Percentiles rank a stretch among this genome's conserved stretches.
Evolutionary conservation across 2,329 filamentous ascomycete genomes (phyloP).

Genomic region (Neophaeococcomyces aloes): DNA sequence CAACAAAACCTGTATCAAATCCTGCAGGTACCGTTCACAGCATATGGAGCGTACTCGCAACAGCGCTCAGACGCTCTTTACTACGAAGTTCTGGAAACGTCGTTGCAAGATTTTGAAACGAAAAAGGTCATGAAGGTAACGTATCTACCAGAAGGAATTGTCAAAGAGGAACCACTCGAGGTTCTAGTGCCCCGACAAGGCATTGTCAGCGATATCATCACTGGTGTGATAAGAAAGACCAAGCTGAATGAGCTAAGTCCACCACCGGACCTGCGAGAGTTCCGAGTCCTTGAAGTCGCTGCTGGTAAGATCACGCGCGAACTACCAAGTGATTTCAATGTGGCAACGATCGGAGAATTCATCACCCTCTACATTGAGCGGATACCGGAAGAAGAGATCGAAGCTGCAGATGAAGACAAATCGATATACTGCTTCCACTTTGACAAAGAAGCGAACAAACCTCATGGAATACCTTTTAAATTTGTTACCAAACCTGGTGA

Average conservation of each 20-base stretch:
- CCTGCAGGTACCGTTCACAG: conserved; percentile 61
- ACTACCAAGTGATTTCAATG: conserved; percentile 56
- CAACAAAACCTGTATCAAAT: conserved; percentile 66
- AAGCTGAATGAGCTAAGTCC: conserved; percentile 66
- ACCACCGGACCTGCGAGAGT: conserved; percentile 37
- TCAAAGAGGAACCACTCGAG: conserved; percentile 78
- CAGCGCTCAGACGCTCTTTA: conserved; percentile 70
- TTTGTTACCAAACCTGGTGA: conserved; percentile 79
- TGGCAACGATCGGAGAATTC: conserved; percentile 80
- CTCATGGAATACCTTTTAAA: conserved; percentile 82
- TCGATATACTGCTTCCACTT: conserved; percentile 82
- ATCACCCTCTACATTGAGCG: conserved; percentile 70
- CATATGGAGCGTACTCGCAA: conserved; percentile 55
- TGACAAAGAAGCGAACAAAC: conserved; percentile 73
- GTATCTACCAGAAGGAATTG: conserved; percentile 80
- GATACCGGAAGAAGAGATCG: conserved; percentile 58
- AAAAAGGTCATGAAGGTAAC: conserved; percentile 78
- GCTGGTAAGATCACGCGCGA: conserved; percentile 75
- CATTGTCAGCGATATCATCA: conserved; percentile 65
- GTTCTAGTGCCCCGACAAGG: conserved; percentile 82
- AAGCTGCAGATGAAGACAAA: conserved; percentile 53
- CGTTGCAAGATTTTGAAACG: conserved; percentile 80
- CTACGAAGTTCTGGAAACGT: conserved; percentile 92
- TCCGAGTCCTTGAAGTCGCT: conserved; percentile 75
- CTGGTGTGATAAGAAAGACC: conserved; percentile 67